Evolutionary conservation across 73 alveolate genomes (phyloP), one percentile per base, ranked within the genome.

Genomic region (Halteria grandinella): DNA sequence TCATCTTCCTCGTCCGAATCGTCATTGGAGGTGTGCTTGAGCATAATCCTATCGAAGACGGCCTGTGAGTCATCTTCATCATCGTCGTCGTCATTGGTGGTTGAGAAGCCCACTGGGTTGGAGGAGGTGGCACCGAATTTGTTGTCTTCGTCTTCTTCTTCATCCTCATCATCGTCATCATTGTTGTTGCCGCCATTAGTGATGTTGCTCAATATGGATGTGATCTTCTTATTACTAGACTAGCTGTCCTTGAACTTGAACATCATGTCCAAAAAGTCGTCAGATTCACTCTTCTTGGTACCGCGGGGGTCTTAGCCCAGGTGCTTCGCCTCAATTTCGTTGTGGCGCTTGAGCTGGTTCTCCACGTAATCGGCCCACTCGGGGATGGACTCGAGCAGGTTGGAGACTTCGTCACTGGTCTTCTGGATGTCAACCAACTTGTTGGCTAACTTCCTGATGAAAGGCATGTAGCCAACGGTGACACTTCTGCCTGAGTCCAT

Each of bases 231-330:
- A n/a, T n/a, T n/a, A n/a, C n/a, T n/a, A n/a, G n/a, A n/a, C n/a
- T n/a, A 28, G 51, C 1, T 12, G 31, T 66, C 66, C 41, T 66
- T 66, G 1, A 66, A 1, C 55, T 66, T 66, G 69, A 36, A 66
- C 34, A 66, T 18, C 52, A 66, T 21, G 34, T 66, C 80, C 31
- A 66, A 44, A 28, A 45, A 41, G 31, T 66, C 80, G 20, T 66
- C 80, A 24, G 55, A 25, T 1, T 17, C 27, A 27, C 15, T 39
- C 36, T 66, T 66, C 29, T 41, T 47, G n/a, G n/a, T n/a, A n/a
- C n/a, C n/a, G 17, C 80, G 43, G 3, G 80, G 80, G 23, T 66
- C 80, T 5, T 53, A 44, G n/a, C 51, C 80, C 28, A 66, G 66
- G n/a, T 63, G 80, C 43, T 66, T 66, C 7, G 5, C 27, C 34